Conservation (phyloP, 306 rosid species). For the Cucumis sativus region Cucumber_9930_V3 NC_026661.2:14006501-14007000, state of each 20-base stretch:
- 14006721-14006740: background rate
- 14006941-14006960: too few relatives aligned
- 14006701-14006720: background rate
- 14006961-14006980: too few relatives aligned
- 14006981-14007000: too few relatives aligned
- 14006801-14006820: constrained; percentile 29
- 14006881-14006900: too few relatives aligned
- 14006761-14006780: constrained; percentile 53
- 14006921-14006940: too few relatives aligned
- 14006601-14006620: background rate
- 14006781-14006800: constrained; percentile 74
- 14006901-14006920: too few relatives aligned
- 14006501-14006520: background rate
- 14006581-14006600: background rate
- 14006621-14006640: background rate
- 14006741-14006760: background rate
- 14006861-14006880: constrained; percentile 35
- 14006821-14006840: constrained; percentile 12
- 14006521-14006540: background rate
- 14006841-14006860: constrained; percentile 18
- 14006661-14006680: background rate
- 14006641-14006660: background rate
- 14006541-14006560: background rate
- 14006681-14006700: background rate
- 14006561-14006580: background rate